Percentiles rank a stretch among this genome's conserved stretches.
These are phyloP conservation scores for Xanthoconium stramineum DNA, from an alignment of 768 basidiomycete species.

Conservation along the genomic window DNA sequence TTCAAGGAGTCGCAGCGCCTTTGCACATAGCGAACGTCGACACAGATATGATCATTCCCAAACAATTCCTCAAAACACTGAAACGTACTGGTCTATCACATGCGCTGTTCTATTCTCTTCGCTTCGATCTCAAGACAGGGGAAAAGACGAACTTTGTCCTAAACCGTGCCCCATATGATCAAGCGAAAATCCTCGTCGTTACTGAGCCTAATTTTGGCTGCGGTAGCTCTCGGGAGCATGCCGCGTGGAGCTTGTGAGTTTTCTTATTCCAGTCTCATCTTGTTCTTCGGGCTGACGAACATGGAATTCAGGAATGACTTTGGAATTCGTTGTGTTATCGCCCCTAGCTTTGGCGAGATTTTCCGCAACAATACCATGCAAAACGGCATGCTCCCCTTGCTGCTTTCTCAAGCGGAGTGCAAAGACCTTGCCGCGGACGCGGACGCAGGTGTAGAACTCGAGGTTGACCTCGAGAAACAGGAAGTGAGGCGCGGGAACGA, in stretches of 20 bases:
- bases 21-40: conserved; percentile 82
- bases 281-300: background rate
- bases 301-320: conserved; percentile 66
- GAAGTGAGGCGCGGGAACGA: conserved; percentile 76
- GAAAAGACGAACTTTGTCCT: conserved; percentile 81
- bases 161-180: conserved; percentile 73
- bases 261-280: background rate
- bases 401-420: conserved; percentile 68
- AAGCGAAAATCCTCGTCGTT: conserved; percentile 77
- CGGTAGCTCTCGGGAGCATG: conserved; percentile 88
- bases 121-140: conserved; percentile 76
- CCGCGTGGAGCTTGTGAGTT: conserved; percentile 80
- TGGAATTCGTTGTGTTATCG: conserved; percentile 84
- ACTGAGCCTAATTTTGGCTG: conserved; percentile 90
- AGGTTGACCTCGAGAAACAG: conserved; percentile 81
- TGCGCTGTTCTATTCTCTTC: conserved; percentile 78
- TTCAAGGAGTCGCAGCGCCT: conserved; percentile 79
- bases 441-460: conserved; percentile 67
- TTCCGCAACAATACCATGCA: conserved; percentile 89
- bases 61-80: conserved; percentile 90
- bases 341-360: conserved; percentile 89
- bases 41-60: conserved; percentile 93
- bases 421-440: conserved; percentile 74
- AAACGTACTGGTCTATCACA: conserved; percentile 85
- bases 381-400: conserved; percentile 86